Evolutionary conservation across 1,284 basidiomycete genomes (phyloP), one percentile per base, ranked within the genome.

Genomic region (Puccinia triticina): DNA sequence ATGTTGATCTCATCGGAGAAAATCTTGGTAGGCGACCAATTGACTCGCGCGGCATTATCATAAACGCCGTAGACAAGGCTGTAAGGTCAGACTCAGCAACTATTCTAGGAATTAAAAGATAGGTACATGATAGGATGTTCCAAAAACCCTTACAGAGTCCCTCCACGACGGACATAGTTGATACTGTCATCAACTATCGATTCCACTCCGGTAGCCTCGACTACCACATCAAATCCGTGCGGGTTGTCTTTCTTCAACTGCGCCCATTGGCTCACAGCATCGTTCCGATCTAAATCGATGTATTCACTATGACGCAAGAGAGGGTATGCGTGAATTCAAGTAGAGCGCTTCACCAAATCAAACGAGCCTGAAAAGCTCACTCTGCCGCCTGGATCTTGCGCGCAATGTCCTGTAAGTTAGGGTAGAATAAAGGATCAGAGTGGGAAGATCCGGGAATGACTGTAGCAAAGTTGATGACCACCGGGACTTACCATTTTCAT

Each of bases 191-290:
- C 91, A 43, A 93, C 93, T 69, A 95, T 88, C 84, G 91, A 91
- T 88, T 93, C 92, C 48, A 92, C 91, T 81, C 94, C 94, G 2
- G 94, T 95, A 57, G 93, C 94, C 88, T 95, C 94, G 74, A 93
- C 93, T 43, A 95, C 94, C 57, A 94, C 91, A 86, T 95, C 94
- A 86, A 95, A 95, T 32, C 94, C 93, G 86, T 93, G 92, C 46
- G 92, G 93, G 87, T 95, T 90, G 83, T 92, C 91, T 85, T 91
- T 88, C 88, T 92, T 93, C 84, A 95, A 88, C 87, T 92, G 88
- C 55, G 89, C 89, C 93, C 93, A 95, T 86, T 94, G 93, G 0
- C 90, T 88, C n/a, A 89, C 90, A n/a, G 93, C 92, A 86, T 93
- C 89, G 83, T 89, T 85, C 83, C 94, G 88, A 85, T 95, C 93